Evolutionary conservation across 2,329 filamentous ascomycete species (phyloP).

Genomic region (Arthrinium phaeospermum): DNA sequence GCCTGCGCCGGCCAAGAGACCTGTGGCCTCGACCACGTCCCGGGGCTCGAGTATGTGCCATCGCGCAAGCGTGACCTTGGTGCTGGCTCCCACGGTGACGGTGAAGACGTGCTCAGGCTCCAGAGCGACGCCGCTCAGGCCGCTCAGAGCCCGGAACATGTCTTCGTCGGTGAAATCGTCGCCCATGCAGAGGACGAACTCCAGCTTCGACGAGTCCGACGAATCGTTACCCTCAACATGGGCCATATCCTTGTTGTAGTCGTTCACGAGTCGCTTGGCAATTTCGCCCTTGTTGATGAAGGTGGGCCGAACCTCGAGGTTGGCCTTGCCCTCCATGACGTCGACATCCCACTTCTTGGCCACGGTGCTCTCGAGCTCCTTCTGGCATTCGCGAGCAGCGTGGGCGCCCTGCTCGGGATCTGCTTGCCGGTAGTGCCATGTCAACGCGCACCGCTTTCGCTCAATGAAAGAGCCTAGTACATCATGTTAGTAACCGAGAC

Average conservation of each 20-base stretch:
- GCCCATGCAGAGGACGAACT: constrained; percentile 89
- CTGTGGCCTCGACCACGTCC: constrained; percentile 78
- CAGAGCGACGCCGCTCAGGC: constrained; percentile 58
- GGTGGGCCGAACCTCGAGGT: constrained; percentile 92
- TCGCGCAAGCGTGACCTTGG: constrained; percentile 86
- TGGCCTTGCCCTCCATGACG: constrained; percentile 96
- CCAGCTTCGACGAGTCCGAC: constrained; percentile 59
- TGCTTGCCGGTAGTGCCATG: constrained; percentile 95
- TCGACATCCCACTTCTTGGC: constrained; percentile 86
- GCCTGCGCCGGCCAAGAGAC: constrained; percentile 58
- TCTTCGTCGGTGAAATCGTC: constrained; percentile 99
- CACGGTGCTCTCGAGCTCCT: constrained; percentile 78
- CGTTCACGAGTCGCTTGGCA: constrained; percentile 78
- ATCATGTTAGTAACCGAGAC: neutral
- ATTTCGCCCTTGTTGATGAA: constrained; percentile 99
- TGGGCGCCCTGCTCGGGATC: constrained; percentile 84
- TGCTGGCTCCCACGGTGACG: constrained; percentile 89
- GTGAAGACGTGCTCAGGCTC: constrained; percentile 77
- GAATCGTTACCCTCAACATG: constrained; percentile 35
- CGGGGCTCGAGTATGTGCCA: constrained; percentile 90
- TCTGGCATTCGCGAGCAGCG: constrained; percentile 81
- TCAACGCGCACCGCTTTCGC: constrained; percentile 89
- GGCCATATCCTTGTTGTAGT: constrained; percentile 62
- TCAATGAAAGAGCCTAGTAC: constrained; percentile 85
- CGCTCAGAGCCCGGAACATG: constrained; percentile 84